Evolutionary conservation across 2,329 filamentous ascomycete genomes (phyloP).

Genomic region (Monosporascus sp.): DNA sequence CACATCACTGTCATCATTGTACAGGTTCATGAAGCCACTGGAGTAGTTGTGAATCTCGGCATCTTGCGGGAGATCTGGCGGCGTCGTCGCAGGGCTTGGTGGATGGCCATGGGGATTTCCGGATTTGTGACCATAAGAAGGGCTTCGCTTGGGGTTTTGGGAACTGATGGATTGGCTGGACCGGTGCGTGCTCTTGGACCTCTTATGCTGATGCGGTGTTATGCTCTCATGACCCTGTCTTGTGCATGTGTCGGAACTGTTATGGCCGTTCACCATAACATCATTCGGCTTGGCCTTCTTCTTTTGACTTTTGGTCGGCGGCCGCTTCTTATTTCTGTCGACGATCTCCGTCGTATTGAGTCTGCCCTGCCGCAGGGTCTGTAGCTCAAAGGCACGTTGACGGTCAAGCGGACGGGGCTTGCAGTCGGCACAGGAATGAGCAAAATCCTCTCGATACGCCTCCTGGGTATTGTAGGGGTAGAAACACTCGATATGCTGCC

Average conservation of each 20-base stretch:
- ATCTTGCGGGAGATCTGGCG: constrained; percentile 59
- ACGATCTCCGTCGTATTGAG: constrained; percentile 37
- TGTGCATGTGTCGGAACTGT: constrained; percentile 49
- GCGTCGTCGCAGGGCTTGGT: constrained; percentile 72
- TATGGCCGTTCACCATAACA: constrained; percentile 61
- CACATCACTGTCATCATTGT: constrained; percentile 54
- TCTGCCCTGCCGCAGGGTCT: constrained; percentile 52
- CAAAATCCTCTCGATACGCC: constrained; percentile 63
- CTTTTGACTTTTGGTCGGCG: constrained; percentile 75
- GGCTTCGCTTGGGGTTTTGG: constrained; percentile 58
- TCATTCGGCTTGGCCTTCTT: constrained; percentile 76
- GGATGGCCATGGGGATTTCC: constrained; percentile 51
- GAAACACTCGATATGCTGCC: constrained; percentile 98
- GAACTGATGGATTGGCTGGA: constrained; percentile 70
- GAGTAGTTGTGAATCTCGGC: constrained; percentile 66
- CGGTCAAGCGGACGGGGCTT: constrained; percentile 70
- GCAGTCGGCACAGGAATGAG: constrained; percentile 88
- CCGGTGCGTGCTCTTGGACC: constrained; percentile 75
- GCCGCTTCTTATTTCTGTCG: constrained; percentile 70
- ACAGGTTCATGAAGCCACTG: constrained; percentile 67
- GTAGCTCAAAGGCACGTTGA: constrained; percentile 68
- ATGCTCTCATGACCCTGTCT: constrained; percentile 43
- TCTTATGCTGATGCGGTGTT: constrained; percentile 61
- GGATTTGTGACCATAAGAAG: constrained; percentile 59
- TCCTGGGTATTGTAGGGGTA: constrained; percentile 70